phyloP scores from a whole-genome alignment of 345 rosid species.

The Eucalyptus guilfoylei region DNA sequence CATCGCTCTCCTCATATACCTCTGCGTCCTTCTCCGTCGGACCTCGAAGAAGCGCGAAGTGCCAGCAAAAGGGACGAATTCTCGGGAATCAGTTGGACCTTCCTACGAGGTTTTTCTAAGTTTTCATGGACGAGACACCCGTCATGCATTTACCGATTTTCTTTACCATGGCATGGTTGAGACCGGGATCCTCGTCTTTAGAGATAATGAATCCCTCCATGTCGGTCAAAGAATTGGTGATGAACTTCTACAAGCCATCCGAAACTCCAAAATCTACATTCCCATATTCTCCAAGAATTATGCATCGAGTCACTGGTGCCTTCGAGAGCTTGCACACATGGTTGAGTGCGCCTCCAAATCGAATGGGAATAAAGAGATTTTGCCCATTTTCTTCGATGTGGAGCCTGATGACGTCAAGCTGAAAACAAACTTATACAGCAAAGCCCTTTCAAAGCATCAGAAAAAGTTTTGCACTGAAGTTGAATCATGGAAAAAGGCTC shows the following conservation, averaged over 20 bases:
- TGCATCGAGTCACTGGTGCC: neutral
- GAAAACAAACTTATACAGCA: rapidly evolving
- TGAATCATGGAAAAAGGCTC: neutral
- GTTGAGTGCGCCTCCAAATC: neutral
- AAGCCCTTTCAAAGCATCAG: rapidly evolving
- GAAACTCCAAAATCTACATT: neutral
- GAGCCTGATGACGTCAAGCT: neutral
- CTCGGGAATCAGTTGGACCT: neutral
- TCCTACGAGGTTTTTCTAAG: neutral
- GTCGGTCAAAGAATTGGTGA: neutral
- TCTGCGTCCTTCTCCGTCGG: constrained; percentile 32
- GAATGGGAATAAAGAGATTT: neutral
- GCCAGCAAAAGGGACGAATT: constrained; percentile 14
- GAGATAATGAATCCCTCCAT: neutral
- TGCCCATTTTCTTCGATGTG: neutral
- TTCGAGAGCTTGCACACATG: neutral
- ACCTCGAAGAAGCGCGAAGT: constrained; percentile 34
- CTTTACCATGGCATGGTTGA: neutral
- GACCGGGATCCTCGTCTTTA: neutral
- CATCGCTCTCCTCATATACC: constrained; percentile 11
- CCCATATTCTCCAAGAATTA: neutral
- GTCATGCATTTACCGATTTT: neutral
- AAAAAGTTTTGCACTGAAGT: neutral
- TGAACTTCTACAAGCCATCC: neutral
- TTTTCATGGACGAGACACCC: constrained; percentile 15